Evolutionary conservation across 345 rosid genomes (phyloP), one percentile per base, ranked within the genome.

Genomic region (Lagerstroemia speciosa): DNA sequence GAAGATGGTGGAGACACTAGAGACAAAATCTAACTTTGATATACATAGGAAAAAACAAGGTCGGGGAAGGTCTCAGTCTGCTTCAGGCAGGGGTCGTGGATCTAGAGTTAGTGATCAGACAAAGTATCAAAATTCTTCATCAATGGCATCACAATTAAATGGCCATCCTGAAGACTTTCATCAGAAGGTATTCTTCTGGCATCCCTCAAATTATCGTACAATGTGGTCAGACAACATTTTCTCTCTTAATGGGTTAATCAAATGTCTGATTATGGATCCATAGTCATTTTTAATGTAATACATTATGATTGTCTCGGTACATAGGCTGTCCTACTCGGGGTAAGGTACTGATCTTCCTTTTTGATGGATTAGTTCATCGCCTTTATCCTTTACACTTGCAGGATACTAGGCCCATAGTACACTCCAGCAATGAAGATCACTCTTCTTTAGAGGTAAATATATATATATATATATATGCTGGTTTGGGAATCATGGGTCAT

Each of bases 81-180:
- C 69, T 74, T 76, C 91, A 55, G 77, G 93, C 24, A 85, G 98
- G 82, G 97, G 96, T n/a, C 96, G 97, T 71, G 92, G 92, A 77
- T 86, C 92, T 68, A 88, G 81, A 81, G 73, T 76, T 73, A 89
- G 78, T 71, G 93, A 86, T 65, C 96, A 83, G 71, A 74, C 63
- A 1, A 85, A 80, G 75, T 79, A 77, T 66, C 97, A 83, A 75
- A 38, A 53, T 50, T 81, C 88, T 70, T 62, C 78, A 71, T 78
- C 88, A 53, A 70, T 83, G 29, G 76, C 77, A 53, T 65, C 83
- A 64, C 77, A 78, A 71, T 78, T 84, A 60, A 89, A 90, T 75
- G 91, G 89, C 57, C 90, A 84, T 66, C 82, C 79, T 29, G 96
- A 91, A 74, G 87, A 78, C 79, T 80, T 86, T 6, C 75, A 50